These are phyloP conservation scores for Marsdenia floribunda DNA, from an alignment of 257 asterid species.

Conservation along the genomic window DNA sequence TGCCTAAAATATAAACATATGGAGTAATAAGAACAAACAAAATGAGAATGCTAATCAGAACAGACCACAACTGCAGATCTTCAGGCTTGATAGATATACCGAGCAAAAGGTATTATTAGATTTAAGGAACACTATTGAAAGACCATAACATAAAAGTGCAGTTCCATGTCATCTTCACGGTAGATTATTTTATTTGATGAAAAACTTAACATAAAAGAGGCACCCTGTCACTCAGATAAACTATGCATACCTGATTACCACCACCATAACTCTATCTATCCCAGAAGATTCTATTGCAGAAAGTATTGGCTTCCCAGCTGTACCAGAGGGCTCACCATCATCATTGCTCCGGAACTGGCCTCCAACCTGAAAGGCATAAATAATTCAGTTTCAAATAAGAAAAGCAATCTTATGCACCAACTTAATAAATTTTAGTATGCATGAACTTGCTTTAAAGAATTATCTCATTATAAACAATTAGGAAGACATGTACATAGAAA, in stretches of 20 bases:
- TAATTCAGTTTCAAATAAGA: slow-evolving; percentile 5
- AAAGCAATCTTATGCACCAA: not conserved
- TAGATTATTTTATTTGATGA: not conserved
- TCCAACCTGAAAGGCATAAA: slow-evolving; percentile 54
- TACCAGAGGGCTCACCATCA: slow-evolving; percentile 97
- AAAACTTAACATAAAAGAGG: not conserved
- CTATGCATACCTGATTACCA: slow-evolving; percentile 60
- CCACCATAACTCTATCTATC: slow-evolving; percentile 85
- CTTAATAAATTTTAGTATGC: not conserved
- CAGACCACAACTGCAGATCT: not conserved
- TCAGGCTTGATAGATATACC: not conserved
- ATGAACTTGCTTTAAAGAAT: not conserved
- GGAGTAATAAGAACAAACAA: not conserved
- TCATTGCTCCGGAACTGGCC: slow-evolving; percentile 81
- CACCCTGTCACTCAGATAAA: not conserved
- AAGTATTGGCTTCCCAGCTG: slow-evolving; percentile 93
- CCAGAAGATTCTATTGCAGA: slow-evolving; percentile 86
- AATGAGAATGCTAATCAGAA: not conserved
- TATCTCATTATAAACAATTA: not conserved
- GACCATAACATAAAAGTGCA: not conserved
- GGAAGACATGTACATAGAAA: not conserved
- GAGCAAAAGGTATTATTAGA: not conserved
- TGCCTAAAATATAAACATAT: slow-evolving; percentile 35
- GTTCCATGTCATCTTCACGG: not conserved
- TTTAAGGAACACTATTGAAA: not conserved